Conservation (phyloP, 2,329 filamentous ascomycete species). For the Cladosporium phlei region DNA sequence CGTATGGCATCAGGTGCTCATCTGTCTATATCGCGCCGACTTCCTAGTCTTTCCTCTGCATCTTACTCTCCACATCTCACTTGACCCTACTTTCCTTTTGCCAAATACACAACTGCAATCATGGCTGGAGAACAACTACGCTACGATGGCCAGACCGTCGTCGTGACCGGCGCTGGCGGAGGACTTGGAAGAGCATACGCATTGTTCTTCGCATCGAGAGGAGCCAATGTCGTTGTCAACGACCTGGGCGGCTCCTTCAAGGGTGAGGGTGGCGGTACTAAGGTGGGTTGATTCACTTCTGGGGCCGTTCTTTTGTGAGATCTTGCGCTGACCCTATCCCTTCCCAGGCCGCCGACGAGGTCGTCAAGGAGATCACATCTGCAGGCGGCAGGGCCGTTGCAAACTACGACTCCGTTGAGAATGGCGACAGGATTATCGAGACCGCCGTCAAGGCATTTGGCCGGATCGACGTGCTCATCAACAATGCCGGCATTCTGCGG, state of each 20-base stretch:
- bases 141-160: constrained; percentile 83
- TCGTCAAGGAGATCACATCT: constrained; percentile 77
- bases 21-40: constrained; percentile 2
- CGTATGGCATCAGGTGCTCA: constrained; percentile 11
- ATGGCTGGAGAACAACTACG: constrained; percentile 64
- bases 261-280: constrained; percentile 81
- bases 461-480: constrained; percentile 90
- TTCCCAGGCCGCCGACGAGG: constrained; percentile 69
- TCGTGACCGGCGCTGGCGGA: constrained; percentile 81
- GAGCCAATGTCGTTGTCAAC: constrained; percentile 93
- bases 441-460: constrained; percentile 76
- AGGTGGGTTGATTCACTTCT: constrained; percentile 53
- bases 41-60: background rate
- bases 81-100: background rate
- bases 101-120: constrained; percentile 15
- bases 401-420: constrained; percentile 93
- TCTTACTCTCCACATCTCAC: background rate
- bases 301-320: background rate
- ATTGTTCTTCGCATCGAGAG: constrained; percentile 83
- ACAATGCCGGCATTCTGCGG: constrained; percentile 94
- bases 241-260: constrained; percentile 91
- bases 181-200: constrained; percentile 76
- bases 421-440: constrained; percentile 91
- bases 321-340: background rate
- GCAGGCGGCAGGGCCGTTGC: constrained; percentile 92